A percentile compares a stretch with the other conserved stretches of the same genome.
These are phyloP conservation scores for Penicillium sp. DNA, from an alignment of 2,329 filamentous ascomycete genomes.

Conservation along the genomic window DNA sequence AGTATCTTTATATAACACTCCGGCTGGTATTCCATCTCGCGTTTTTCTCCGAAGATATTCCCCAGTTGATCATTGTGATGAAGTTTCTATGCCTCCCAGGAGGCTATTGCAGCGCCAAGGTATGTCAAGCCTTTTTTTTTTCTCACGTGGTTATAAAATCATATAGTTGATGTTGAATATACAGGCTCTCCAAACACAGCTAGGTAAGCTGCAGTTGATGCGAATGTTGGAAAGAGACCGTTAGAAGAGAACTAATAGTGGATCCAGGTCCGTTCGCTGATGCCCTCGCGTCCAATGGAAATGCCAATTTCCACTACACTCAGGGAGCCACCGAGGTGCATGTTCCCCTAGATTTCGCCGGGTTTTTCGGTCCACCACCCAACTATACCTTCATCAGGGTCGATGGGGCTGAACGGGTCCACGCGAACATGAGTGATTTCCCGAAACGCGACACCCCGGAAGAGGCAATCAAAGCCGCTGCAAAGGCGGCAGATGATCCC, in stretches of 20 bases:
- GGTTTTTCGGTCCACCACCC: slow-evolving; percentile 24
- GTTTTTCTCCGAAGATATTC: background rate
- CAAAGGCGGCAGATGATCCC: slow-evolving; percentile 15
- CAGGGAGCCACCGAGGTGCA: slow-evolving; percentile 17
- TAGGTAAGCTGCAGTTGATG: slow-evolving; percentile 13
- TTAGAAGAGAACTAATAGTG: background rate
- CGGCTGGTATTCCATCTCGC: background rate
- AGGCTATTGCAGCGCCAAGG: slow-evolving; percentile 21
- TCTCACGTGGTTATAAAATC: background rate
- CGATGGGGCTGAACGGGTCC: slow-evolving; percentile 6
- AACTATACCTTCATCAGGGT: slow-evolving; percentile 17
- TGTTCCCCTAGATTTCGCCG: slow-evolving; percentile 12
- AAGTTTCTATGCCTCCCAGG: slow-evolving; percentile 24
- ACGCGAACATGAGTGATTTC: slow-evolving; percentile 19
- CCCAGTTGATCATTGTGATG: slow-evolving; percentile 10
- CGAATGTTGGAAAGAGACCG: background rate
- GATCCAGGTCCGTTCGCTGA: slow-evolving; percentile 18
- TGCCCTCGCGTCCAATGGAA: slow-evolving; percentile 14
- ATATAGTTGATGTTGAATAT: background rate
- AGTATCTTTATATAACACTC: slow-evolving; percentile 1
- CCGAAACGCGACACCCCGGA: slow-evolving; percentile 20
- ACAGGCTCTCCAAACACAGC: slow-evolving; percentile 17
- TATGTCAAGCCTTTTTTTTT: slow-evolving; percentile 8
- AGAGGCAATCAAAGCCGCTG: slow-evolving; percentile 15
- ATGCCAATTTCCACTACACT: slow-evolving; percentile 17